Base-by-base conservation (phyloP, 345 rosid species). In the Boechera stricta region DNA sequence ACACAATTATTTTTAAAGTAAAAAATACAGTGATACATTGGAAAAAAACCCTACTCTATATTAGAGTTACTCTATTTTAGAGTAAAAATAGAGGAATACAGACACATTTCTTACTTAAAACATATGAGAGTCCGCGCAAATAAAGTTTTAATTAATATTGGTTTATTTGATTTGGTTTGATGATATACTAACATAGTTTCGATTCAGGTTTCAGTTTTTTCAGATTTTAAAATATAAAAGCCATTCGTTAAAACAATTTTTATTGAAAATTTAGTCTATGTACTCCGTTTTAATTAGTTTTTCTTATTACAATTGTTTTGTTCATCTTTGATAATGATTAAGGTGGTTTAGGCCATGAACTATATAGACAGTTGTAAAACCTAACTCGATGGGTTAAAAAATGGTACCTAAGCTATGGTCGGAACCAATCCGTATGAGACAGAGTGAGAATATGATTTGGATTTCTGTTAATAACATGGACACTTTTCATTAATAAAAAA, bases 371-470 rank as follows among this genome's bases (percentile, higher is more conserved):
- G 31, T 28, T 28, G 29, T 8, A 21, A 3, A 52, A 24, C 56
- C 13, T 52, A 26, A 53, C 2, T 12, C 7, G 33, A 5, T 7
- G 3, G 9, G 52, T 47, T 6, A 10, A 53, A 18, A 52, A 24
- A 11, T 5, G 2, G 10, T 13, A 13, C 0, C 5, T 7, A n/a
- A n/a, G 26, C 13, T 15, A 57, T 31, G 48, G 31, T 38, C 4
- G 31, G 18, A 44, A 64, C 36, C 38, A 38, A 49, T 67, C 32
- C 10, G 35, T 44, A 45, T 32, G 66, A 70, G 15, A 71, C 7
- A 45, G 41, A 58, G 45, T 58, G 64, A 41, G 6, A 61, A 38
- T 51, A 51, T 52, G 52, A 73, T 72, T 61, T 51, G 49, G 21
- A 36, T 38, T 49, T 28, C 5, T 52, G 9, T 10, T 45, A 44